Conservation (phyloP, 2,329 filamentous ascomycete species). For the Graphilbum fragrans region DNA sequence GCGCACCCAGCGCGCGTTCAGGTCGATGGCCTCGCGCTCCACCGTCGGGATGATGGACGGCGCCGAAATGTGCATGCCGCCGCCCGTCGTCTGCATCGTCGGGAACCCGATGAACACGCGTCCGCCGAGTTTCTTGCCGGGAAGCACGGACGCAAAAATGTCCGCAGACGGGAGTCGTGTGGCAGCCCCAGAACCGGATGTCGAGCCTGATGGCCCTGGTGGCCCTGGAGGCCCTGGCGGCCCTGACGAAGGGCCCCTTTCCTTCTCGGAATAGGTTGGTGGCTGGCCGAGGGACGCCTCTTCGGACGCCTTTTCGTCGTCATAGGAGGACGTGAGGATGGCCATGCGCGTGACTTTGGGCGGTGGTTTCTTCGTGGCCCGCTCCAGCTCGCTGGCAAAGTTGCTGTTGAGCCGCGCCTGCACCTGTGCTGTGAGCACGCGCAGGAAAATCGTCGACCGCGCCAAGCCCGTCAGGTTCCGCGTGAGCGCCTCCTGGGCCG, state of each 20-base stretch:
- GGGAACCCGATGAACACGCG: constrained; percentile 96
- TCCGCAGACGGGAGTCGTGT: constrained; percentile 50
- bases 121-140: constrained; percentile 68
- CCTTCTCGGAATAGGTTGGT: not conserved
- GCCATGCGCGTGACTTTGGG: constrained; percentile 78
- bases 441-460: constrained; percentile 73
- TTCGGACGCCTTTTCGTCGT: constrained; percentile 61
- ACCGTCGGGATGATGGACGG: constrained; percentile 96
- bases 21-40: constrained; percentile 89
- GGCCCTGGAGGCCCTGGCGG: not conserved
- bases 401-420: constrained; percentile 59
- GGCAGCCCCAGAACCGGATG: constrained; percentile 11
- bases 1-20: constrained; percentile 89
- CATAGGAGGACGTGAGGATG: constrained; percentile 82
- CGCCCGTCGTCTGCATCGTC: constrained; percentile 90
- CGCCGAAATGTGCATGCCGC: constrained; percentile 87
- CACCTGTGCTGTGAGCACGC: constrained; percentile 75
- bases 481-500: constrained; percentile 46
- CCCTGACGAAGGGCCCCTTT: not conserved
- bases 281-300: constrained; percentile 6
- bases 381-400: constrained; percentile 77
- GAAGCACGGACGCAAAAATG: constrained; percentile 82
- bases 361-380: constrained; percentile 93
- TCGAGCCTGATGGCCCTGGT: not conserved
- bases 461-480: constrained; percentile 62